Evolutionary conservation across 1,284 basidiomycete genomes (phyloP).

Genomic region (Pterulicium gracile): DNA sequence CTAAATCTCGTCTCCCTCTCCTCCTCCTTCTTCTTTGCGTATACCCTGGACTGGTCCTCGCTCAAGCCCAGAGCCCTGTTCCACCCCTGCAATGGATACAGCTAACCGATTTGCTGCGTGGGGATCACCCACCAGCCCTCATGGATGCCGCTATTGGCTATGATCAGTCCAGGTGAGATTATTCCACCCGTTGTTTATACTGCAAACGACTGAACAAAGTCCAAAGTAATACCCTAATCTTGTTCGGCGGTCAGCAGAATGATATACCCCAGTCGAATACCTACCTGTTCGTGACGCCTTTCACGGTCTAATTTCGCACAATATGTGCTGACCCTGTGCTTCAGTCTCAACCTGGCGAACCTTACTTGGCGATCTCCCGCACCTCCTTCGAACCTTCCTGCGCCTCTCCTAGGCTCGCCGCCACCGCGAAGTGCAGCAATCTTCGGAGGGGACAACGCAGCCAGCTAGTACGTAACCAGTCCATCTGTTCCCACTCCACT

Average conservation of each 20-base stretch:
- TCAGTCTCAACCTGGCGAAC: constrained; percentile 46
- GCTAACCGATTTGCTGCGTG: constrained; percentile 41
- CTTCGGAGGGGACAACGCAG: constrained; percentile 56
- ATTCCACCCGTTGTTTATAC: constrained; percentile 2
- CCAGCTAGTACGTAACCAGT: constrained; percentile 56
- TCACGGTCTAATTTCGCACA: background rate
- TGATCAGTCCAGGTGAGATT: constrained; percentile 34
- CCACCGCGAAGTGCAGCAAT: constrained; percentile 53
- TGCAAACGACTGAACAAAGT: constrained; percentile 9
- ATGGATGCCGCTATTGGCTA: constrained; percentile 65
- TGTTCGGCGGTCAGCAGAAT: constrained; percentile 64
- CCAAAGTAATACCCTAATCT: constrained; percentile 41
- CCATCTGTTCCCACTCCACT: constrained; percentile 7
- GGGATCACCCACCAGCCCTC: constrained; percentile 48
- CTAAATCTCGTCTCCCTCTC: constrained; percentile 6
- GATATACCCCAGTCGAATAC: constrained; percentile 55
- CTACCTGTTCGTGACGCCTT: constrained; percentile 40
- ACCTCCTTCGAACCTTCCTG: constrained; percentile 26
- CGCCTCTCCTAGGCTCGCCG: constrained; percentile 30
- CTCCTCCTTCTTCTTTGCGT: constrained; percentile 17
- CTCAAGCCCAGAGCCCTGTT: constrained; percentile 19
- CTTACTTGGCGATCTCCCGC: constrained; percentile 50
- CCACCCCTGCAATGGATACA: constrained; percentile 69
- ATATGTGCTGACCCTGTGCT: constrained; percentile 9
- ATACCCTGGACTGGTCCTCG: constrained; percentile 27